Conservation (phyloP, 345 rosid species). For the Gossypium turneri region DNA sequence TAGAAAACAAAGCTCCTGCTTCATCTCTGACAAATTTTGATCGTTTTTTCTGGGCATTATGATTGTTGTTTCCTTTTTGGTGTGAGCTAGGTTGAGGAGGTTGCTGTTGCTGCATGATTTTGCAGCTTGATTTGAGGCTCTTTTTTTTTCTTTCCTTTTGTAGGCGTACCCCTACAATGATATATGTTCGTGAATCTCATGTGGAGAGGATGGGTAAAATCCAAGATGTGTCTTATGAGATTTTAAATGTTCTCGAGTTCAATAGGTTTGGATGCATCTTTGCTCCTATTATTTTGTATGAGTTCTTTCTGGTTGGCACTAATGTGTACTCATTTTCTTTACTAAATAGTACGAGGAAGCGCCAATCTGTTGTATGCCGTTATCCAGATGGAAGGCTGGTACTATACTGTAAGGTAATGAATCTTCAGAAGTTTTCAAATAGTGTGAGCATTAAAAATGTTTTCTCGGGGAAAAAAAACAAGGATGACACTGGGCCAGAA, state of each 20-base stretch:
- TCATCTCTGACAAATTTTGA: not conserved
- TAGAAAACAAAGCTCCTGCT: no score
- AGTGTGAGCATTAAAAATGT: constrained; percentile 6
- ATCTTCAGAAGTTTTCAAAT: constrained; percentile 16
- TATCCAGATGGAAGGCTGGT: constrained; percentile 94
- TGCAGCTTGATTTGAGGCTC: constrained; percentile 23
- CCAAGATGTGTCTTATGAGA: constrained; percentile 83
- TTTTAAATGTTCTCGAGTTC: constrained; percentile 95
- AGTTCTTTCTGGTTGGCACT: constrained; percentile 14
- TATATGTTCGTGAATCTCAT: constrained; percentile 94
- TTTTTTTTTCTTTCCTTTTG: constrained; percentile 12
- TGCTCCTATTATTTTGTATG: constrained; percentile 8
- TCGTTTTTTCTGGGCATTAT: not conserved
- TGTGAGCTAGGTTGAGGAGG: constrained; percentile 2
- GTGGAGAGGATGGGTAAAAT: constrained; percentile 93
- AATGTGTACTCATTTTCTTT: constrained; percentile 19
- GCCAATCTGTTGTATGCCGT: constrained; percentile 98
- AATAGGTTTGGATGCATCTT: constrained; percentile 60
- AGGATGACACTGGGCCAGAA: constrained; percentile 34
- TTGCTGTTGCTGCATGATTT: constrained; percentile 16
- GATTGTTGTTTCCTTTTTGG: constrained; percentile 9
- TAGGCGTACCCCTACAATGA: constrained; percentile 94
- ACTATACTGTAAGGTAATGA: constrained; percentile 89
- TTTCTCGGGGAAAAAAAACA: constrained; percentile 10
- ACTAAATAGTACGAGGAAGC: constrained; percentile 85